Percentiles rank a stretch among this genome's conserved stretches.
Evolutionary conservation across 1,284 basidiomycete species (phyloP).

Genomic region (Tilletia caries): DNA sequence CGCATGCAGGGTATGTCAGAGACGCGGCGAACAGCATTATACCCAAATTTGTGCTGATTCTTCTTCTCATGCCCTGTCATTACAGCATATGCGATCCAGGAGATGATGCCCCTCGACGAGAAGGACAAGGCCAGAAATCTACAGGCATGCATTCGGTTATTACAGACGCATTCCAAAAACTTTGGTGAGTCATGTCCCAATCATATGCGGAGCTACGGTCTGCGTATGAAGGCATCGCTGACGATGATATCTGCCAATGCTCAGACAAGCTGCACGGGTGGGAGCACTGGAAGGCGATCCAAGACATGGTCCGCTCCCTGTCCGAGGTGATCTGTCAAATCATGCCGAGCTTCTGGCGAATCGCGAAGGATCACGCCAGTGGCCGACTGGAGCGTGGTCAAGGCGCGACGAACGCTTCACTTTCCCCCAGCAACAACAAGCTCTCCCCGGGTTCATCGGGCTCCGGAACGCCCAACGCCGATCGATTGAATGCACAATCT

Average conservation of each 20-base stretch:
- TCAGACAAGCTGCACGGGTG: conserved; percentile 5
- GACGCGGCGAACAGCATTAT: conserved; percentile 13
- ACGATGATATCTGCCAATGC: neutral
- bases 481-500: conserved; percentile 77
- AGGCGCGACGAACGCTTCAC: neutral
- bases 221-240: too few relatives aligned
- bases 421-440: neutral
- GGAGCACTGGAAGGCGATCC: conserved; percentile 69
- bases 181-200: neutral
- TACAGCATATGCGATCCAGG: conserved; percentile 4
- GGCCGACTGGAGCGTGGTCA: conserved; percentile 58
- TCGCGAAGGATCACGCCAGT: conserved; percentile 83
- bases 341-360: conserved; percentile 89
- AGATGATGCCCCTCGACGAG: conserved; percentile 11
- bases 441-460: neutral
- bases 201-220: neutral
- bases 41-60: neutral
- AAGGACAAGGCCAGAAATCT: conserved; percentile 11
- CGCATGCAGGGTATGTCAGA: conserved; percentile 62
- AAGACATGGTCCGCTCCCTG: conserved; percentile 61
- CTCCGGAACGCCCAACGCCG: conserved; percentile 1
- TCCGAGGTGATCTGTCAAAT: conserved; percentile 61
- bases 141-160: neutral
- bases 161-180: neutral
- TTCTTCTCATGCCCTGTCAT: too few relatives aligned